Conservation (phyloP, 1,139 yeast species). For the Maudiozyma humilis region DNA sequence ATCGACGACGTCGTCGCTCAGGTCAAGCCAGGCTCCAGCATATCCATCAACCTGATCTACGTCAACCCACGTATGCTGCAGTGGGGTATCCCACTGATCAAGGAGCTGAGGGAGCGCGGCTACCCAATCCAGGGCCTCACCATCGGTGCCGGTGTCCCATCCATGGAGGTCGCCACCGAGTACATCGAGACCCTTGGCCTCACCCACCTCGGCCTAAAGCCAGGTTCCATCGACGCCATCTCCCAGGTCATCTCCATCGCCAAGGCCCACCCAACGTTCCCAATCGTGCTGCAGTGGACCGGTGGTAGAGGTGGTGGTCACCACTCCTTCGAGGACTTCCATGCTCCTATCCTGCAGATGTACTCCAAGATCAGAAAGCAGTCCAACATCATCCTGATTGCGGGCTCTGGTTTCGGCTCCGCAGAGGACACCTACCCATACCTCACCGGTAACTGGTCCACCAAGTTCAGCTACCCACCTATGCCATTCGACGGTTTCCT, state of each 20-base stretch:
- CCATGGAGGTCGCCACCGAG: conserved; percentile 93
- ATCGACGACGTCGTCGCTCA: conserved; percentile 59
- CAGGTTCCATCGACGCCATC: conserved; percentile 93
- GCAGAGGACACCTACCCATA: conserved; percentile 95
- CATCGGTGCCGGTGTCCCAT: conserved; percentile 99
- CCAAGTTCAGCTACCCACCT: conserved; percentile 78
- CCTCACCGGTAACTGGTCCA: conserved; percentile 94
- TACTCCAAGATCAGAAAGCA: conserved; percentile 91
- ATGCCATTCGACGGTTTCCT: conserved; percentile 98
- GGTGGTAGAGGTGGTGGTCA: conserved; percentile 99
- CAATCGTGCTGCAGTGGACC: conserved; percentile 97
- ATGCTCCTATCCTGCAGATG: conserved; percentile 92
- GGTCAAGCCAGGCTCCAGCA: conserved; percentile 77
- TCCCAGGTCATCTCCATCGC: conserved; percentile 83
- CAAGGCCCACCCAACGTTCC: conserved; percentile 91
- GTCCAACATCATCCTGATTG: conserved; percentile 78
- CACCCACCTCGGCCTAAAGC: conserved; percentile 92
- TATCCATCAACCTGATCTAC: conserved; percentile 84
- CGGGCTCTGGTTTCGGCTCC: conserved; percentile 98
- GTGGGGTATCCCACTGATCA: conserved; percentile 97
- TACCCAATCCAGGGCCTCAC: conserved; percentile 94
- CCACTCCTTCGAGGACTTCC: conserved; percentile 98
- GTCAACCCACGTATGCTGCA: conserved; percentile 96
- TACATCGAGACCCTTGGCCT: conserved; percentile 87
- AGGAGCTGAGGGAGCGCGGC: conserved; percentile 78